Evolutionary conservation across 306 rosid species (phyloP).

Genomic region (Pueraria montana): DNA sequence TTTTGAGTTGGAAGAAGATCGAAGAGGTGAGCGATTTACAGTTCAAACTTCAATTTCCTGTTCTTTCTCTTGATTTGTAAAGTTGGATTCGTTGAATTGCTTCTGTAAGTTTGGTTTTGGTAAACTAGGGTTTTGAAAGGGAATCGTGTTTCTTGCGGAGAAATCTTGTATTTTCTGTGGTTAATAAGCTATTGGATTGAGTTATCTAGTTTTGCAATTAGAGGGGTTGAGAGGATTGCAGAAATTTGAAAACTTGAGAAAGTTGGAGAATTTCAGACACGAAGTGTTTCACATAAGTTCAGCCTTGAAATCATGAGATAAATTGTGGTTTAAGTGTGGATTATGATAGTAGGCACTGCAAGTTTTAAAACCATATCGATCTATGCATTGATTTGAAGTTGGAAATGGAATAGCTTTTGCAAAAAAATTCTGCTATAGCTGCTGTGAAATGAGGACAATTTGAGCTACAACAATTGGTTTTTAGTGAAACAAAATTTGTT

Average conservation of each 20-base stretch:
- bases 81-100: neutral
- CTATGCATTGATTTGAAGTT: neutral
- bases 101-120: neutral
- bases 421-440: neutral
- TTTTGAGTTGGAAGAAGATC: neutral
- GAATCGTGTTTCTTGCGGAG: neutral
- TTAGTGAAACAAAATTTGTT: neutral
- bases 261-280: neutral
- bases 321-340: neutral
- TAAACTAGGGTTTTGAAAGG: constrained; percentile 16
- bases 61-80: neutral
- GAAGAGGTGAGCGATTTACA: constrained; percentile 4
- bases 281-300: neutral
- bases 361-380: neutral
- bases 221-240: neutral
- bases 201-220: neutral
- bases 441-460: neutral
- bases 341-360: neutral
- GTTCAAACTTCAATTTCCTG: neutral
- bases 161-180: neutral
- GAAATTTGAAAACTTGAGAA: neutral
- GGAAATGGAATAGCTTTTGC: neutral
- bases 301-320: neutral
- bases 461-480: neutral
- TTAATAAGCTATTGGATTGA: neutral